These are phyloP conservation scores for Penicillium brasilianum DNA, from an alignment of 2,329 filamentous ascomycete species.

Conservation along the genomic window DNA sequence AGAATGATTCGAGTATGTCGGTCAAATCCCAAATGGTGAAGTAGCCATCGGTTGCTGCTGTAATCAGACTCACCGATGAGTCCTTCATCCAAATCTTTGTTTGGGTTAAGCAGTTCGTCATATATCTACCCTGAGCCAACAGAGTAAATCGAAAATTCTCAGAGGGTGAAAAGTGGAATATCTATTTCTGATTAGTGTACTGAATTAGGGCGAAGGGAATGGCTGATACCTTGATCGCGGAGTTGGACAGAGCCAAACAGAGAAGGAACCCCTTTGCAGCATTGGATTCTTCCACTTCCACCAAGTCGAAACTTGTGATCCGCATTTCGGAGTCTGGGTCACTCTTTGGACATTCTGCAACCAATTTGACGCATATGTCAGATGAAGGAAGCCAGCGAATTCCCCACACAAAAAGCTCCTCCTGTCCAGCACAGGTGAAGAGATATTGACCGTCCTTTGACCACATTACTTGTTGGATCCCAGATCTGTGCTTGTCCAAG, in stretches of 20 bases:
- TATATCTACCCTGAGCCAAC: constrained; percentile 64
- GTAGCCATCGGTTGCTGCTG: constrained; percentile 81
- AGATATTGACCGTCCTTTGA: constrained; percentile 68
- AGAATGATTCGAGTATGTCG: constrained; percentile 35
- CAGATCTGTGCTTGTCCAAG: constrained; percentile 78
- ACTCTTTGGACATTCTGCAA: constrained; percentile 52
- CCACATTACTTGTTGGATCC: constrained; percentile 82
- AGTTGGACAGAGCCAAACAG: constrained; percentile 82
- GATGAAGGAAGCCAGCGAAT: constrained; percentile 61
- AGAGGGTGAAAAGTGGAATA: constrained; percentile 50
- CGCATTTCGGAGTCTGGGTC: constrained; percentile 69
- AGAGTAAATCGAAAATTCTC: constrained; percentile 42
- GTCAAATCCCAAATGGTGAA: constrained; percentile 65
- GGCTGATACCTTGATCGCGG: constrained; percentile 64
- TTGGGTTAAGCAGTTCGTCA: constrained; percentile 77
- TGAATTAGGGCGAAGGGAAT: not conserved
- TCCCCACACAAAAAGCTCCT: constrained; percentile 89
- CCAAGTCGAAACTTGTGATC: constrained; percentile 77
- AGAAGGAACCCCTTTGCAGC: constrained; percentile 58
- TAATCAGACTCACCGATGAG: constrained; percentile 57
- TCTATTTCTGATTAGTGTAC: constrained; percentile 39
- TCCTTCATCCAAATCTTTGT: constrained; percentile 45
- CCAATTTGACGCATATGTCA: constrained; percentile 58
- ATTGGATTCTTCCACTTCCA: constrained; percentile 35
- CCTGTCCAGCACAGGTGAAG: constrained; percentile 83